Evolutionary conservation across 1,284 basidiomycete genomes (phyloP).

Genomic region (Paramarasmius palmivorus): DNA sequence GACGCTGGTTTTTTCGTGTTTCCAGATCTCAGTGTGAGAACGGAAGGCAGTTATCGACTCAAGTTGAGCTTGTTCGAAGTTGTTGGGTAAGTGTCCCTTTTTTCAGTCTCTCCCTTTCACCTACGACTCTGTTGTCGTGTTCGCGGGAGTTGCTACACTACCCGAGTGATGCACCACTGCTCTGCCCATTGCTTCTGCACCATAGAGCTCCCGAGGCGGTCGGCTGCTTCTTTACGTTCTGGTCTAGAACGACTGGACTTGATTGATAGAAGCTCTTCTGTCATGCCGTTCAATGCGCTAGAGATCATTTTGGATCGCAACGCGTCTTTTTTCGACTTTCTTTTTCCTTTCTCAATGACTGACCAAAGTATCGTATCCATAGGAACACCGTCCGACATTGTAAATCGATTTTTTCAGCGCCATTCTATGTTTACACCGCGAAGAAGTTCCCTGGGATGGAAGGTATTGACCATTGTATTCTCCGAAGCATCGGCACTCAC

Average conservation of each 20-base stretch:
- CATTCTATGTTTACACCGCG: slow-evolving; percentile 90
- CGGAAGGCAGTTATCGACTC: slow-evolving; percentile 84
- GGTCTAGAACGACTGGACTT: slow-evolving; percentile 3
- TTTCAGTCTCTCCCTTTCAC: neutral
- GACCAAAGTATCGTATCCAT: slow-evolving; percentile 13
- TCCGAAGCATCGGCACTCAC: slow-evolving; percentile 22
- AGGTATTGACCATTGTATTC: slow-evolving; percentile 44
- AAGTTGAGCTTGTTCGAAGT: slow-evolving; percentile 94
- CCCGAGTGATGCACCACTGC: too few relatives aligned
- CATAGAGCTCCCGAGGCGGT: too few relatives aligned
- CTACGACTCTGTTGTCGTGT: too few relatives aligned
- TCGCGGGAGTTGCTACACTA: too few relatives aligned
- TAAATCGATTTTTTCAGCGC: slow-evolving; percentile 83
- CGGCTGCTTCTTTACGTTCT: neutral
- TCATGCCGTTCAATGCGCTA: too few relatives aligned
- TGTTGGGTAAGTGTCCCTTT: slow-evolving; percentile 66
- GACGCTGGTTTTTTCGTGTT: slow-evolving; percentile 84
- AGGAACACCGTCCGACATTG: slow-evolving; percentile 85
- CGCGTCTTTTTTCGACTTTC: neutral
- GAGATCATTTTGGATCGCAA: slow-evolving; percentile 3
- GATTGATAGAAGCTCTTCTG: too few relatives aligned
- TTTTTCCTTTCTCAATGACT: slow-evolving; percentile 2
- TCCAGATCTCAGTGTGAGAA: slow-evolving; percentile 84
- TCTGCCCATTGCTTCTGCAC: too few relatives aligned
- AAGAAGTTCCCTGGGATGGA: slow-evolving; percentile 96